Evolutionary conservation across 768 basidiomycete species (phyloP).

Genomic region (Galerina marginata): DNA sequence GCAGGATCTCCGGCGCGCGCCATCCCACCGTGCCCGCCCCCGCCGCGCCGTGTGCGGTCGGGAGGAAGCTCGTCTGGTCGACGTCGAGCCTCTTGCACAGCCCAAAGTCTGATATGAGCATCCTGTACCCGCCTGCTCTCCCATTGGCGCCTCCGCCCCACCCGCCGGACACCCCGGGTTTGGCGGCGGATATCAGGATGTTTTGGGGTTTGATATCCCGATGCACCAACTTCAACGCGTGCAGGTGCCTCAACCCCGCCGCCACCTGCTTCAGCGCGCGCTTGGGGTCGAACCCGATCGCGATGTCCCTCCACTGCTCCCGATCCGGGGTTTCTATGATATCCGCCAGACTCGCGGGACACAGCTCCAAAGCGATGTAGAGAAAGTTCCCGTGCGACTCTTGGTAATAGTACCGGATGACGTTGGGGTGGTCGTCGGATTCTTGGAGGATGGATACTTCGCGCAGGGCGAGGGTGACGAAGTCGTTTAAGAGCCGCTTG

Average conservation of each 20-base stretch:
- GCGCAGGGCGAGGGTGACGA: constrained; percentile 90
- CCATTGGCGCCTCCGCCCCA: constrained; percentile 38
- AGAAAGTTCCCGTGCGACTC: constrained; percentile 93
- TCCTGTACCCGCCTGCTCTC: constrained; percentile 58
- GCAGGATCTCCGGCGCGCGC: constrained; percentile 95
- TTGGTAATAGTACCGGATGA: constrained; percentile 98
- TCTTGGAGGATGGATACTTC: constrained; percentile 96
- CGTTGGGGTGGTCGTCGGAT: constrained; percentile 97
- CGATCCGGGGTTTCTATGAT: constrained; percentile 79
- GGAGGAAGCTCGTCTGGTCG: constrained; percentile 96
- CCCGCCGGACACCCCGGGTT: constrained; percentile 32
- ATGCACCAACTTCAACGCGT: constrained; percentile 95
- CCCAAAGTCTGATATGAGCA: constrained; percentile 97
- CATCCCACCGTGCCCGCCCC: constrained; percentile 96
- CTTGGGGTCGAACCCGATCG: constrained; percentile 82
- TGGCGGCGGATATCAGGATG: constrained; percentile 82
- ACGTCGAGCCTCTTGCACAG: constrained; percentile 94
- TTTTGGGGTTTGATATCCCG: constrained; percentile 99
- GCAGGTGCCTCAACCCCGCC: constrained; percentile 86
- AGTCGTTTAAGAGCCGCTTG: constrained; percentile 93
- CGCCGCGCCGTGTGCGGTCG: constrained; percentile 87
- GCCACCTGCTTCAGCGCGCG: constrained; percentile 87
- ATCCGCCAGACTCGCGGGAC: constrained; percentile 89
- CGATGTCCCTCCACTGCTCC: constrained; percentile 75
- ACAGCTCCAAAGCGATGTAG: constrained; percentile 96